phyloP scores from a whole-genome alignment of 2,329 filamentous ascomycete species.

The Didymella sp. region DNA sequence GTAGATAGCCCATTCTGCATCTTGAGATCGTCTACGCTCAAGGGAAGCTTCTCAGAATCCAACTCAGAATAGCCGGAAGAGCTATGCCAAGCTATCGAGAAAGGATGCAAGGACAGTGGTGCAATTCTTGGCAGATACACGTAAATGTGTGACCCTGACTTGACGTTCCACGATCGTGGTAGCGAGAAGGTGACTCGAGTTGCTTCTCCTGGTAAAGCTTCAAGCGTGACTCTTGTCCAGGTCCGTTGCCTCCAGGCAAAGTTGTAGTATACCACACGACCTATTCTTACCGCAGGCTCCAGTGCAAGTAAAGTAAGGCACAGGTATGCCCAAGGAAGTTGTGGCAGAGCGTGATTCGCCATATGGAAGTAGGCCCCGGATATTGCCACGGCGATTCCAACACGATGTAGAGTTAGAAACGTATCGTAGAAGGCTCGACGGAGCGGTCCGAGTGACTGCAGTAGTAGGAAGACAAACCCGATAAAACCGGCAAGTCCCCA shows the following conservation, averaged over 20 bases:
- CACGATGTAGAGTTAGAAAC: slow-evolving; percentile 74
- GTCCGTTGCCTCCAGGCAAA: slow-evolving; percentile 66
- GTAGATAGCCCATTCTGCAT: slow-evolving; percentile 53
- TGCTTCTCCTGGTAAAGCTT: slow-evolving; percentile 75
- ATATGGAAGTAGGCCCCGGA: slow-evolving; percentile 70
- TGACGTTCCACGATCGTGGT: slow-evolving; percentile 73
- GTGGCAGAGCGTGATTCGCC: slow-evolving; percentile 60
- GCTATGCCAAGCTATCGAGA: slow-evolving; percentile 76
- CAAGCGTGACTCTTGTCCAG: slow-evolving; percentile 62
- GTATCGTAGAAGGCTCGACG: slow-evolving; percentile 80
- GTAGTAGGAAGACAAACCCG: slow-evolving; percentile 64
- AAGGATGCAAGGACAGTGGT: slow-evolving; percentile 75
- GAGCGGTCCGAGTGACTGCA: slow-evolving; percentile 71
- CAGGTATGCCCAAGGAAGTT: slow-evolving; percentile 65
- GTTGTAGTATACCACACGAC: slow-evolving; percentile 68
- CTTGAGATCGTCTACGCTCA: slow-evolving; percentile 49
- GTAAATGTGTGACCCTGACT: slow-evolving; percentile 76
- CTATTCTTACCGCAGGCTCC: slow-evolving; percentile 65
- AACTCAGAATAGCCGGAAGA: slow-evolving; percentile 51
- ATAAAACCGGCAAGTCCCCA: slow-evolving; percentile 66
- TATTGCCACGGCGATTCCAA: slow-evolving; percentile 64
- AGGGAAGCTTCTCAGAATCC: slow-evolving; percentile 26
- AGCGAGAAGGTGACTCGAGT: slow-evolving; percentile 72
- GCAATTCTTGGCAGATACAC: slow-evolving; percentile 74
- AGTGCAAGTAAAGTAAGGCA: slow-evolving; percentile 67